Conservation (phyloP, 805 yeast genomes). For the Sungouiozyma ichnusensis region DNA sequence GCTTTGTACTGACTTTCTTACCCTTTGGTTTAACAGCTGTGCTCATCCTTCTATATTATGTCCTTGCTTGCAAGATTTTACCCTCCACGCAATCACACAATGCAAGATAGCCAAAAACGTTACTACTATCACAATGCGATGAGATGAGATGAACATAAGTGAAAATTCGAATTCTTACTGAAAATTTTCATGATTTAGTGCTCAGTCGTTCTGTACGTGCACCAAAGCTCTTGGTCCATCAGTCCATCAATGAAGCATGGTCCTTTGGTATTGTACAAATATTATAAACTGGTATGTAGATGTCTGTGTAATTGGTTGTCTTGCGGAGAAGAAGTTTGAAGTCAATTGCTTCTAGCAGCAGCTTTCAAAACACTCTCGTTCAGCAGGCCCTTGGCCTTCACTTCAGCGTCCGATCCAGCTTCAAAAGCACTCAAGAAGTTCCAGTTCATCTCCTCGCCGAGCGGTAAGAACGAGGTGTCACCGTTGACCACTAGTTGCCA, state of each 20-base stretch:
- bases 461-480: conserved; percentile 51
- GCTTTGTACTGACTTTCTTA: neutral
- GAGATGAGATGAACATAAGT: conserved; percentile 3
- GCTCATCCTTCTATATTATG: neutral
- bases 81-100: too few relatives aligned
- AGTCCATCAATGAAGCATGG: too few relatives aligned
- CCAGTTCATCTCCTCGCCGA: conserved; percentile 96
- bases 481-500: conserved; percentile 72
- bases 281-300: too few relatives aligned
- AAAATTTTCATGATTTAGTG: neutral
- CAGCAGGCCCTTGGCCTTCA: conserved; percentile 38
- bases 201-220: conserved; percentile 3
- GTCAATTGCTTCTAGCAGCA: conserved; percentile 4
- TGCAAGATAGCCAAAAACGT: neutral
- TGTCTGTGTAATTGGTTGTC: too few relatives aligned
- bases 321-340: too few relatives aligned
- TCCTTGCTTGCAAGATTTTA: too few relatives aligned
- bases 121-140: neutral
- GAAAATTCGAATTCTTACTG: conserved; percentile 1
- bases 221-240: too few relatives aligned
- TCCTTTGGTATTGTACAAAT: too few relatives aligned
- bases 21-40: neutral
- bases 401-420: conserved; percentile 86
- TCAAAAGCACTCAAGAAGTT: conserved; percentile 65
- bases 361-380: conserved; percentile 4